Conservation (phyloP, 371 early-diverging fungal species). For the Circinella minor region DNA sequence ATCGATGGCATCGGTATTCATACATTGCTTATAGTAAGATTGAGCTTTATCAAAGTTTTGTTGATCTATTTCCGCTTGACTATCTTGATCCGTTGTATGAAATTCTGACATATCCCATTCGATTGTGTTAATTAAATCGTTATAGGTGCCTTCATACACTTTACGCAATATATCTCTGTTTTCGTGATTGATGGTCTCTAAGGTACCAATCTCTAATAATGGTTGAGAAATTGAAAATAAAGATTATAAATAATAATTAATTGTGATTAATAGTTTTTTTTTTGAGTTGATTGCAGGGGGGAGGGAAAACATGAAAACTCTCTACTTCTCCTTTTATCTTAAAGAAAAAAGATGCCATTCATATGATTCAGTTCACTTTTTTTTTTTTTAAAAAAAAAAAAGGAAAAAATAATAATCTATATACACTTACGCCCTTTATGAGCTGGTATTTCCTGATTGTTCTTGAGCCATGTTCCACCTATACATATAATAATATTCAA, state of each 20-base stretch:
- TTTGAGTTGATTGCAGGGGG: no score
- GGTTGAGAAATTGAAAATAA: neutral
- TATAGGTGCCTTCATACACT: slow-evolving; percentile 30
- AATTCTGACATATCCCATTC: neutral
- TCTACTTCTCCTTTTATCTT: no score
- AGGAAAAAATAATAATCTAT: neutral
- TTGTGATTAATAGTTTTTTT: no score
- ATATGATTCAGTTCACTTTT: no score
- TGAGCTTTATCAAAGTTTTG: slow-evolving; percentile 50
- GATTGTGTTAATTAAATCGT: slow-evolving; percentile 15
- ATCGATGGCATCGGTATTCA: slow-evolving; percentile 45
- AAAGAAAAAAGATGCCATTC: no score
- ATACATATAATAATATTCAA: neutral
- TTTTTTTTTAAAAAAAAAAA: neutral
- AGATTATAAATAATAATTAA: neutral
- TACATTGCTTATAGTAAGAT: slow-evolving; percentile 53
- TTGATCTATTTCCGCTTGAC: slow-evolving; percentile 1
- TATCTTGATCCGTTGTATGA: neutral
- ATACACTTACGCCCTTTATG: slow-evolving; percentile 41
- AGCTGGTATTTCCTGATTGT: slow-evolving; percentile 45
- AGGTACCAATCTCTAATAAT: slow-evolving; percentile 34
- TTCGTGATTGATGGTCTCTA: slow-evolving; percentile 34
- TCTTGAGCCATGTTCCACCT: slow-evolving; percentile 57
- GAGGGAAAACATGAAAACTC: no score
- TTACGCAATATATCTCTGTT: slow-evolving; percentile 34